Percentiles rank a stretch among this genome's conserved stretches.
These are phyloP conservation scores for Arachnomyces sp. DNA, from an alignment of 2,329 filamentous ascomycete genomes.

Conservation along the genomic window DNA sequence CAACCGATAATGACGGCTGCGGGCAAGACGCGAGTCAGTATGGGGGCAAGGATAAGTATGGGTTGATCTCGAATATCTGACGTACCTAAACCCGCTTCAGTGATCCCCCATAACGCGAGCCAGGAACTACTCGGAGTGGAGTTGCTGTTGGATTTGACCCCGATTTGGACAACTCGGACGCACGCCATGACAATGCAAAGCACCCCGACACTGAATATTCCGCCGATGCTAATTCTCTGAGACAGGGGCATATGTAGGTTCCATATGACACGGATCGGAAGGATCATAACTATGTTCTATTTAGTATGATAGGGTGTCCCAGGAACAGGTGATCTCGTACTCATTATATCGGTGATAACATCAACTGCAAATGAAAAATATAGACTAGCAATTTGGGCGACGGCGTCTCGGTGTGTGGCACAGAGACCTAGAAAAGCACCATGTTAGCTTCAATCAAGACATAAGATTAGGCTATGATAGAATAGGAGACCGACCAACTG, in stretches of 20 bases:
- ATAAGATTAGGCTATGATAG: neutral
- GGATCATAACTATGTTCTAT: slow-evolving; percentile 26
- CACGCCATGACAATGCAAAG: slow-evolving; percentile 20
- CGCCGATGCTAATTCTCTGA: slow-evolving; percentile 27
- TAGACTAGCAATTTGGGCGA: slow-evolving; percentile 25
- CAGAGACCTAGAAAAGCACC: slow-evolving; percentile 16
- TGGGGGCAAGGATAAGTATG: neutral
- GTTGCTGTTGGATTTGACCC: slow-evolving; percentile 18
- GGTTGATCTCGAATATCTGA: neutral
- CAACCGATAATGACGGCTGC: slow-evolving; percentile 6
- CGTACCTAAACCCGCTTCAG: slow-evolving; percentile 29
- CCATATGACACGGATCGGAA: slow-evolving; percentile 30
- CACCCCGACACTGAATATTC: slow-evolving; percentile 20
- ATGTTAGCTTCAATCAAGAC: neutral
- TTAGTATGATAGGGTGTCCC: neutral
- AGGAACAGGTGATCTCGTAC: slow-evolving; percentile 11
- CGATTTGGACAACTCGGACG: slow-evolving; percentile 26
- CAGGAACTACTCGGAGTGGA: slow-evolving; percentile 25
- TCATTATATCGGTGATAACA: slow-evolving; percentile 28
- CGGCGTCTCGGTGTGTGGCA: slow-evolving; percentile 19
- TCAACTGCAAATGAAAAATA: slow-evolving; percentile 30
- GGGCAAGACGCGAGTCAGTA: neutral
- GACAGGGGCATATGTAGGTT: slow-evolving; percentile 25
- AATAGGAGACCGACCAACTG: slow-evolving; percentile 9
- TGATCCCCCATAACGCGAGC: slow-evolving; percentile 30